phyloP scores from a whole-genome alignment of 148 eudicot genomes.

The Diospyros kaki region DNA sequence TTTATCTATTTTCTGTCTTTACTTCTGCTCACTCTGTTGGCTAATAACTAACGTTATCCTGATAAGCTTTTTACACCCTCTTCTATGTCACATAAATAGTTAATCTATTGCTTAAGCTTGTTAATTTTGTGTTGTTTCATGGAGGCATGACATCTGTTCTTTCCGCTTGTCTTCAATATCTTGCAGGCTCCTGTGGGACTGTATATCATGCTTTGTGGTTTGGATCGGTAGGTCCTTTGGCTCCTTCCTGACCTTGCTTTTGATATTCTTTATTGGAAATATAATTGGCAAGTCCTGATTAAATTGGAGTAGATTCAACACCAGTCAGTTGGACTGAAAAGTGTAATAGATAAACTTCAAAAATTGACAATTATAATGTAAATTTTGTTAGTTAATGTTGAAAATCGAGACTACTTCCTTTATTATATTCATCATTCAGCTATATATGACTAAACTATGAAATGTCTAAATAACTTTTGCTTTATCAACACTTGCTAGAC shows the following conservation, averaged over 20 bases:
- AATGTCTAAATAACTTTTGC: too few relatives aligned
- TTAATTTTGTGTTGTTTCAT: background rate
- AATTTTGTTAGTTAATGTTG: background rate
- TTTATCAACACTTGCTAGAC: too few relatives aligned
- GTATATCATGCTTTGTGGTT: conserved; percentile 95
- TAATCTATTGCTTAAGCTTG: background rate
- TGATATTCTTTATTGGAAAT: conserved; percentile 2
- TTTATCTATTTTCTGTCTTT: background rate
- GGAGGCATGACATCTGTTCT: background rate
- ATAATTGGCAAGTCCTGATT: background rate
- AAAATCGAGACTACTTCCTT: background rate
- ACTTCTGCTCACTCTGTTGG: background rate
- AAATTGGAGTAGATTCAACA: background rate
- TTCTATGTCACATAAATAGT: too few relatives aligned
- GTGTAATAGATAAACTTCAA: background rate
- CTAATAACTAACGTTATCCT: background rate
- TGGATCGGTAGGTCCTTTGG: conserved; percentile 88
- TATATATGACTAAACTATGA: too few relatives aligned
- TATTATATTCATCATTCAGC: too few relatives aligned
- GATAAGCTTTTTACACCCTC: too few relatives aligned
- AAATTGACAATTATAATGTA: background rate
- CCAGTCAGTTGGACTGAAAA: background rate
- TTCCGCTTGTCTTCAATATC: background rate
- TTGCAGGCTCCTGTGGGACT: conserved; percentile 95
- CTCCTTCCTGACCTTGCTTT: conserved; percentile 11